Conservation (phyloP, 331 rosid species). For the Pyracantha coccinea region DNA sequence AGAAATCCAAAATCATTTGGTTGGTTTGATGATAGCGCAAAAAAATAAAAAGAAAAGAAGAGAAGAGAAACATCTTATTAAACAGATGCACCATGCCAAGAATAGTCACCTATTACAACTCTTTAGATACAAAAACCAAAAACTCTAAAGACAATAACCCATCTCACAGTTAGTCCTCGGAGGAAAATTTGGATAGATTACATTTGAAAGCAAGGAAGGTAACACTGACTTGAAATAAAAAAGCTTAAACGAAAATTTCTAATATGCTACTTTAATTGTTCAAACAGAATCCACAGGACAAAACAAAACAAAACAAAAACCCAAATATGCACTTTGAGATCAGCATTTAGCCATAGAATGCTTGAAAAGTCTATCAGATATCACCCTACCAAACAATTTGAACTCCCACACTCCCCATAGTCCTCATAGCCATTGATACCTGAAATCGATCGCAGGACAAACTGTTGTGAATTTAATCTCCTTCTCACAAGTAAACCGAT, state of each 20-base stretch:
- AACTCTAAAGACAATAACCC: too few relatives aligned
- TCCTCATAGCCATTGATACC: conserved; percentile 76
- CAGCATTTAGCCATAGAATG: not conserved
- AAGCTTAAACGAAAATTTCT: not conserved
- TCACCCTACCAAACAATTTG: conserved; percentile 63
- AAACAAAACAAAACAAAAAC: not conserved
- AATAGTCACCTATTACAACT: too few relatives aligned
- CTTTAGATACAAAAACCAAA: too few relatives aligned
- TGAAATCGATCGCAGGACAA: conserved; percentile 22
- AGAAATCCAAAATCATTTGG: too few relatives aligned
- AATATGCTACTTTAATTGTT: not conserved
- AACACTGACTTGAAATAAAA: not conserved
- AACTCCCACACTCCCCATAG: conserved; percentile 65
- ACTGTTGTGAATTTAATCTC: not conserved
- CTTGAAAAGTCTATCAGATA: conserved; percentile 1
- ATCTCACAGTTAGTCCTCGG: too few relatives aligned
- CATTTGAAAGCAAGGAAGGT: not conserved
- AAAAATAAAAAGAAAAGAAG: too few relatives aligned
- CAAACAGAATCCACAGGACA: not conserved
- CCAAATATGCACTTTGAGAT: not conserved
- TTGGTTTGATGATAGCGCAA: too few relatives aligned
- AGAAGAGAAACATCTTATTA: too few relatives aligned
- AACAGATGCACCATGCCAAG: too few relatives aligned
- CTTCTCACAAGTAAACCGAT: too few relatives aligned
- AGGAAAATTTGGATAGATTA: not conserved